These are phyloP conservation scores for Blechomonas ayalai DNA, from an alignment of 208 protist species.

Conservation along the genomic window DNA sequence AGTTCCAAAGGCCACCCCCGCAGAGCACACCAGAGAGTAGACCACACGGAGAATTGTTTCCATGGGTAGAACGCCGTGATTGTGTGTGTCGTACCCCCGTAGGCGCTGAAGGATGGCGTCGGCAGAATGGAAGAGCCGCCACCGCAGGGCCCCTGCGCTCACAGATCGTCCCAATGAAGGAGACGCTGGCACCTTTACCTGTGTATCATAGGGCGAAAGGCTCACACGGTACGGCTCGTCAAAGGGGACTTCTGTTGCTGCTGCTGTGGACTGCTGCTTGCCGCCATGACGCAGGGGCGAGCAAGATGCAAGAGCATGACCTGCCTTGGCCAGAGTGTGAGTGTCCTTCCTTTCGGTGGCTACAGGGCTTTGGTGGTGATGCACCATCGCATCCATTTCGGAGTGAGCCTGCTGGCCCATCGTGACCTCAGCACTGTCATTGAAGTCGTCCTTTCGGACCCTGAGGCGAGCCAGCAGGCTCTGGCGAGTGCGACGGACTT, in stretches of 20 bases:
- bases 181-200: no score
- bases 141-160: slow-evolving; percentile 11
- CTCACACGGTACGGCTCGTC: not conserved
- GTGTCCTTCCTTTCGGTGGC: no score
- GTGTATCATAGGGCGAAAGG: not conserved
- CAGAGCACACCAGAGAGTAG: slow-evolving; percentile 27
- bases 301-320: no score
- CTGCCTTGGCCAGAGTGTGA: no score
- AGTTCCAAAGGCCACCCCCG: no score
- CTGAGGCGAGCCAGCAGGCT: slow-evolving; percentile 47
- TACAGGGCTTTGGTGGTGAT: no score
- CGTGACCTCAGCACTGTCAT: no score
- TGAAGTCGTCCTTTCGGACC: slow-evolving; percentile 8
- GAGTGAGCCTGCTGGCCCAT: no score
- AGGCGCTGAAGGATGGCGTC: slow-evolving; percentile 45
- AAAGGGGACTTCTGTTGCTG: not conserved
- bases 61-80: slow-evolving; percentile 59
- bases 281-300: no score
- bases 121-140: slow-evolving; percentile 19
- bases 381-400: no score
- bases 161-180: no score
- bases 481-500: slow-evolving; percentile 60
- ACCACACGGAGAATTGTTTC: slow-evolving; percentile 44
- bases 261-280: not conserved
- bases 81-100: slow-evolving; percentile 42